A percentile compares a stretch with the other conserved stretches of the same genome.
phyloP scores from a whole-genome alignment of 2,329 filamentous ascomycete genomes.

The Volutella citrinella region DNA sequence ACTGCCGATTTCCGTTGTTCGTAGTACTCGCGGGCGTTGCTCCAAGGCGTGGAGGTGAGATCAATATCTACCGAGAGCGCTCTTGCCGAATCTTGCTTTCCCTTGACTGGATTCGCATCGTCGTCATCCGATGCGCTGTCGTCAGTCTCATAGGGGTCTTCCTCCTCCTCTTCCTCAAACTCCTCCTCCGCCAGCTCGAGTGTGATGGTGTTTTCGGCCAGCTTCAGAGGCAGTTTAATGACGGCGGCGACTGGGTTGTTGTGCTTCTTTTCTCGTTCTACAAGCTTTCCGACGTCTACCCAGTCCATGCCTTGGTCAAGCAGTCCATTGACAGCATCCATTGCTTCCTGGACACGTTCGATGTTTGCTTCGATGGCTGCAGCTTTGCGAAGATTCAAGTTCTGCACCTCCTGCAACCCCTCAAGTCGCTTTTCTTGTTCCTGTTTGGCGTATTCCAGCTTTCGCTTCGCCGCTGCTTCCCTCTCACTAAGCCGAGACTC shows the following conservation, averaged over 20 bases:
- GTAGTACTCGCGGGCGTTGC: conserved; percentile 89
- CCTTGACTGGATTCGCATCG: conserved; percentile 31
- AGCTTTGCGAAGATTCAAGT: conserved; percentile 82
- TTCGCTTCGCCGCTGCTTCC: conserved; percentile 76
- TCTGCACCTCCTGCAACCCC: conserved; percentile 76
- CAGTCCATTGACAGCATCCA: conserved; percentile 88
- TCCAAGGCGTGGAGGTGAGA: conserved; percentile 76
- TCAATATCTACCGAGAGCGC: conserved; percentile 78
- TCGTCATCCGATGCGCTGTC: conserved; percentile 50
- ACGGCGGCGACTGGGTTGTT: conserved; percentile 82
- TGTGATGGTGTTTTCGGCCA: conserved; percentile 87
- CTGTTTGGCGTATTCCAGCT: conserved; percentile 77
- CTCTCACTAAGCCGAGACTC: conserved; percentile 79
- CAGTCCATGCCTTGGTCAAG: conserved; percentile 96
- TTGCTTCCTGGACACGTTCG: conserved; percentile 87
- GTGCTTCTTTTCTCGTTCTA: conserved; percentile 80
- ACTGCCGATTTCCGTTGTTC: conserved; percentile 82
- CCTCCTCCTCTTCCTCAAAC: conserved; percentile 58
- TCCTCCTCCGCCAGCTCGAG: conserved; percentile 71
- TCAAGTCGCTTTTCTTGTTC: conserved; percentile 86
- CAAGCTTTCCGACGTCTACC: conserved; percentile 83
- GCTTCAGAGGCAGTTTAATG: conserved; percentile 82
- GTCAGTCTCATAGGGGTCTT: conserved; percentile 63
- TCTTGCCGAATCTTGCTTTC: conserved; percentile 44
- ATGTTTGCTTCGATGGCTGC: conserved; percentile 87